Evolutionary conservation across 225 moss, liverwort and hornwort species (phyloP), one percentile per base, ranked within the genome.

Genomic region (Physcomitrellopsis africana): DNA sequence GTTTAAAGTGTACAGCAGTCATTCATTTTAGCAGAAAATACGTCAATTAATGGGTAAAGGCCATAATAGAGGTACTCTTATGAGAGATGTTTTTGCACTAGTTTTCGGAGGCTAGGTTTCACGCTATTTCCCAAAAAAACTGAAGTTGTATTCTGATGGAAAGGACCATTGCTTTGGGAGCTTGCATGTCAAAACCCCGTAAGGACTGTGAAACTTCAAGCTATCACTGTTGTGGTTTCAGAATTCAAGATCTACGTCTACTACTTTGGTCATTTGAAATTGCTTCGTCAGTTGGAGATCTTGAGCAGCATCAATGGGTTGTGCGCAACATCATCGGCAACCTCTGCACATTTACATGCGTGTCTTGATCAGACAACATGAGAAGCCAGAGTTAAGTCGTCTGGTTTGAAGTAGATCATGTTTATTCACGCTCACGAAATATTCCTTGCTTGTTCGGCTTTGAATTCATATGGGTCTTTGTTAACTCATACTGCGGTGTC

Each of bases 201-300:
- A 13, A 82, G 94, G 14, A 90, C 87, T 0, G 87, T 97, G 53
- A 81, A 84, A 19, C 68, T 97, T 5, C 83, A 91, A 19, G 84
- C 85, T 15, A 78, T 90, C 51, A 81, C 93, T 23, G 88, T 93
- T 16, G 94, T 92, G 11, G 92, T 94, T 43, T 57, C 88, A 83
- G 94, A 97, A 69, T 92, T 92, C 74, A 92, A 93, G 77, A 87
- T 97, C 20, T 85, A 80, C 46, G 84, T 94, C 1, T 94, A 97
- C 67, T 90, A 87, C 56, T 93, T 90, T 9, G 81, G 84, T 15
- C 81, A 82, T 45, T 68, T 93, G 68, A 83, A 89, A 68, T 76
- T 86, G 46, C 79, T 92, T 41, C 86, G 91, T 52, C 76, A 90
- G 47, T 91, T 97, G 10, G 93, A 90, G 75, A 97, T 93, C 10